Conservation (phyloP, 768 basidiomycete species). For the Rhizopogon salebrosus region DNA sequence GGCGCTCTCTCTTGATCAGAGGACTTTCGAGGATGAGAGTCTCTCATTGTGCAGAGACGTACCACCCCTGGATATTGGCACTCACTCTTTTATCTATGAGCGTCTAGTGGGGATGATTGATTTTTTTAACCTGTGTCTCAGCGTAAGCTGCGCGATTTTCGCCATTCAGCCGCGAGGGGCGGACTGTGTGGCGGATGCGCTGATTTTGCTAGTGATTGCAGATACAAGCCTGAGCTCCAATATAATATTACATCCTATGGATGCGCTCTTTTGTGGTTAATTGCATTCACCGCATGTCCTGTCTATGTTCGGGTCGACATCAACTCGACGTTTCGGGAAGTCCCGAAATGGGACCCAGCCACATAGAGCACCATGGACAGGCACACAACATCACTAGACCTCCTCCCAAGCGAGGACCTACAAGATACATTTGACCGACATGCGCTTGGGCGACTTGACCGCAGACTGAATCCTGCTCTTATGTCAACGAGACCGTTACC, state of each 20-base stretch:
- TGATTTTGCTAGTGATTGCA: constrained; percentile 22
- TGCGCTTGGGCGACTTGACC: too few relatives aligned
- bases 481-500: too few relatives aligned
- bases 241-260: background rate
- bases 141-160: constrained; percentile 18
- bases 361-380: too few relatives aligned
- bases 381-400: too few relatives aligned
- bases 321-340: too few relatives aligned
- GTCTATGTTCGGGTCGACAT: too few relatives aligned
- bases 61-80: background rate
- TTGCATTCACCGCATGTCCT: too few relatives aligned
- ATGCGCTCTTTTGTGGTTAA: too few relatives aligned
- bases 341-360: too few relatives aligned
- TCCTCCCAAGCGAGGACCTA: too few relatives aligned
- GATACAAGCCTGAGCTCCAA: background rate
- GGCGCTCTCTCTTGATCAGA: constrained; percentile 6
- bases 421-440: too few relatives aligned
- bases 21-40: constrained; percentile 10
- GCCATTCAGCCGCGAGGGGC: constrained; percentile 13
- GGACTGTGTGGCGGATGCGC: constrained; percentile 9
- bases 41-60: background rate
- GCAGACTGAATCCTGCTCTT: too few relatives aligned
- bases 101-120: background rate
- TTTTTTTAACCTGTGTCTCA: constrained; percentile 1
- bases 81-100: constrained; percentile 13